Base-by-base conservation (phyloP, 2,329 filamentous ascomycete species). In the Parastagonospora nodorum region DNA sequence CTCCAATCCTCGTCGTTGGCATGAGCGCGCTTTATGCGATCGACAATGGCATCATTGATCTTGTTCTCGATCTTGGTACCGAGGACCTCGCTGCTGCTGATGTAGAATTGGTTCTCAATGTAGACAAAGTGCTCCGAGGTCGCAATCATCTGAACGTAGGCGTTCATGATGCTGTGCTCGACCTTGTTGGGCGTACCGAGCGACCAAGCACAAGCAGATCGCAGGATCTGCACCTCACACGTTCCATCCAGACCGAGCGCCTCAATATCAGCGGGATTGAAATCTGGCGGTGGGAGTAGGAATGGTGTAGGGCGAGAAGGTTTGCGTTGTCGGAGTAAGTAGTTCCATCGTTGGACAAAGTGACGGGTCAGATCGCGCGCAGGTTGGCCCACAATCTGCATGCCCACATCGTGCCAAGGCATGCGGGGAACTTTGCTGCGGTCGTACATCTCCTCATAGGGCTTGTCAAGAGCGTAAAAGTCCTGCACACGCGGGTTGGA, bases 391-490 rank as follows among this genome's bases (percentile, higher is more conserved):
- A 97, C 92, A 36, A 99, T 88, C 74, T 97, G 94, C 94, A 99
- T 97, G 2, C 88, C 86, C 55, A 99, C 92, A 72, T 99, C 94
- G 67, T 99, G 94, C 94, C 94, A 99, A 1, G 94, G 93, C 94
- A 97, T 99, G 55, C 94, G 82, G 1, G 94, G 92, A 14, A 93
- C 84, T 69, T 89, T 89, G 53, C 85, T 88, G 48, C 94, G 88
- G 74, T 97, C 91, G 67, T 97, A 99, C 94, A 97, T 97, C 74
- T 99, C 94, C 68, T 96, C 94, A 66, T 97, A 97, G 1, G 94
- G 94, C 72, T 95, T 91, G 68, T 94, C 88, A 24, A 99, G 83
- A 50, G 87, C 86, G 78, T 91, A 97, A 71, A 99, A 99, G 72
- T 99, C 94, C 63, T 95, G 90, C 2, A 97, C 90, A 63, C 94